These are phyloP conservation scores for Byssoonygena ceratinophila DNA, from an alignment of 2,329 filamentous ascomycete species.

Conservation along the genomic window DNA sequence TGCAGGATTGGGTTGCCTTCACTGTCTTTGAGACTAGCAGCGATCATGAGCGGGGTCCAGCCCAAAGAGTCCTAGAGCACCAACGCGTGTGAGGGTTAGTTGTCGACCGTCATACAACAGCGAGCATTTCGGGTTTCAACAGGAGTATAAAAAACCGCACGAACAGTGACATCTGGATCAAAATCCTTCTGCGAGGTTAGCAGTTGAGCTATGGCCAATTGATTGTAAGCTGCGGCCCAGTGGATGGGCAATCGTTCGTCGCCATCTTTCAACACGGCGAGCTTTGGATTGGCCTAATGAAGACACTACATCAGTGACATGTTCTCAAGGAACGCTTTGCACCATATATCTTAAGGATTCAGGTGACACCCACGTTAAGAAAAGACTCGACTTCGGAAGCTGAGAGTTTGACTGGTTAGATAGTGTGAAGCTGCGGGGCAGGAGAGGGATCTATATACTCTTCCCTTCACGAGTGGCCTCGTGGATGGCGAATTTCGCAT, in stretches of 20 bases:
- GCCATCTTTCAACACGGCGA: constrained; percentile 62
- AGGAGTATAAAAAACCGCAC: constrained; percentile 3
- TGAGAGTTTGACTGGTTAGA: constrained; percentile 32
- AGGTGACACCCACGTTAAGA: constrained; percentile 48
- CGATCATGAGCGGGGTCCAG: constrained; percentile 44
- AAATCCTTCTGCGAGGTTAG: constrained; percentile 62
- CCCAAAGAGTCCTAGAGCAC: constrained; percentile 36
- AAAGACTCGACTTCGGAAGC: constrained; percentile 63
- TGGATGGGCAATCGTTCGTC: constrained; percentile 86
- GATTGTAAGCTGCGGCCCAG: constrained; percentile 84
- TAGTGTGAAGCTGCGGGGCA: background rate
- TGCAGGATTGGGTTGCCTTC: constrained; percentile 38
- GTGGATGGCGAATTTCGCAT: constrained; percentile 69
- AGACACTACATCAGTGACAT: constrained; percentile 3
- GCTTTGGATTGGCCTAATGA: constrained; percentile 62
- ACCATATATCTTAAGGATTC: constrained; percentile 9
- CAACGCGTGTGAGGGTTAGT: background rate
- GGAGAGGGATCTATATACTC: constrained; percentile 43
- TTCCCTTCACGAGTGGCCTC: constrained; percentile 76
- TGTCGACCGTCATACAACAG: background rate
- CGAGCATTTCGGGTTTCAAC: background rate
- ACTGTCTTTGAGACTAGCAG: constrained; percentile 37
- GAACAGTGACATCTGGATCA: constrained; percentile 69
- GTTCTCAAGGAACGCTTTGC: background rate
- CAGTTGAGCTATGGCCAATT: constrained; percentile 60